phyloP scores from a whole-genome alignment of 768 basidiomycete species.

The Porpolomopsis calyptriformis region DNA sequence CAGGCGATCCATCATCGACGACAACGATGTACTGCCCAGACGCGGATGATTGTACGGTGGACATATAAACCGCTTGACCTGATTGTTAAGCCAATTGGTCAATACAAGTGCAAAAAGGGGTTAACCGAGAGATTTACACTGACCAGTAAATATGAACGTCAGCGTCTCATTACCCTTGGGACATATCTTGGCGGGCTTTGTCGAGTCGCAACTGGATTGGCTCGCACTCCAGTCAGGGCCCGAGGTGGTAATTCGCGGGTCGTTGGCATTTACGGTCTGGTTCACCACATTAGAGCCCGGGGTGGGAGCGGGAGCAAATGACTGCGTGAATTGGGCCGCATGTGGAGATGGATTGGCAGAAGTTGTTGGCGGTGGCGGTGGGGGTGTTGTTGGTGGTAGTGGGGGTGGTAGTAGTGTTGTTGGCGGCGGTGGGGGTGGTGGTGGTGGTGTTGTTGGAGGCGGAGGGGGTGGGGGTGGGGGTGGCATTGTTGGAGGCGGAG shows the following conservation, averaged over 20 bases:
- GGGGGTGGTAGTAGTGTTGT: too few relatives aligned
- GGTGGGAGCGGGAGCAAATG: too few relatives aligned
- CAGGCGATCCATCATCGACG: not conserved
- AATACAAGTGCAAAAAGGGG: not conserved
- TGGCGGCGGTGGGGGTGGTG: too few relatives aligned
- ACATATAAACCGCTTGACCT: not conserved
- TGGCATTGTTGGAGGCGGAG: too few relatives aligned
- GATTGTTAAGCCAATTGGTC: not conserved
- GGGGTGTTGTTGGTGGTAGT: too few relatives aligned
- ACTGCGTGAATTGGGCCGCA: too few relatives aligned
- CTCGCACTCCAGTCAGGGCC: slow-evolving; percentile 1
- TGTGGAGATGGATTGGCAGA: too few relatives aligned
- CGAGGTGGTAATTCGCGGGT: not conserved
- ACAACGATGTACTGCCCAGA: not conserved
- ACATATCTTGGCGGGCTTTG: not conserved
- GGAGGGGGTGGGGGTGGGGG: too few relatives aligned
- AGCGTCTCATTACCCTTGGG: not conserved
- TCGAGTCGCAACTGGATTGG: slow-evolving; percentile 1
- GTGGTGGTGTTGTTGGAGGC: too few relatives aligned
- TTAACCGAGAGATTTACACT: not conserved
- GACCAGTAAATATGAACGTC: slow-evolving; percentile 1
- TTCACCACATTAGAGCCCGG: not conserved
- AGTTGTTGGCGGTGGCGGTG: too few relatives aligned
- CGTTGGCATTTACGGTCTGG: not conserved
- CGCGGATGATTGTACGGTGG: not conserved